Conservation (phyloP, 768 basidiomycete genomes). For the Lentinula lateritia region DNA sequence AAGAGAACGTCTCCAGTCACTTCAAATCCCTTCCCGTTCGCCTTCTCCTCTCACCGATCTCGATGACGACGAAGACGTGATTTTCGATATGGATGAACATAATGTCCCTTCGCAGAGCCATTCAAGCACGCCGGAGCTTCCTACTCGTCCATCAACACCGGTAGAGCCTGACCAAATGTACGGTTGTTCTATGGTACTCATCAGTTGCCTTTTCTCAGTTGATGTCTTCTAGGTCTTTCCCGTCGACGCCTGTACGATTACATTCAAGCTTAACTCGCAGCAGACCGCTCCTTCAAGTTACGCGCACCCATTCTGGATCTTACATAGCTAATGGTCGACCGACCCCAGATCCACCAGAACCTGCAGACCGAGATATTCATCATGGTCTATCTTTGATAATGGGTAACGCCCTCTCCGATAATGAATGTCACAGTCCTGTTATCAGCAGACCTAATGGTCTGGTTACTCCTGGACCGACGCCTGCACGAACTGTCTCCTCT, state of each 20-base stretch:
- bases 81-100: background rate
- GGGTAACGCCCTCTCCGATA: background rate
- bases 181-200: background rate
- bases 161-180: background rate
- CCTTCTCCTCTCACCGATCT: background rate
- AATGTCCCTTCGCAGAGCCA: background rate
- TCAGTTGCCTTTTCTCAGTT: background rate
- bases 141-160: background rate
- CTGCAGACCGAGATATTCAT: background rate
- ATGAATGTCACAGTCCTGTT: background rate
- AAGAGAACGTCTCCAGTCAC: background rate
- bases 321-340: background rate
- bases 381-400: background rate
- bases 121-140: background rate
- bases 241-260: background rate
- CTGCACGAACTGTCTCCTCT: background rate
- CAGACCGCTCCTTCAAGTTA: background rate
- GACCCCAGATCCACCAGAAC: background rate
- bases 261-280: background rate
- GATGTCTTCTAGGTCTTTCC: background rate
- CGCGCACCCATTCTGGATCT: background rate
- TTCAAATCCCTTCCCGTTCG: background rate
- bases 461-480: background rate
- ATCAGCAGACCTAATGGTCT: background rate
- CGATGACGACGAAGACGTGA: background rate